Evolutionary conservation across 140 eudicot species (phyloP).

Genomic region (Stevia rebaudiana): DNA sequence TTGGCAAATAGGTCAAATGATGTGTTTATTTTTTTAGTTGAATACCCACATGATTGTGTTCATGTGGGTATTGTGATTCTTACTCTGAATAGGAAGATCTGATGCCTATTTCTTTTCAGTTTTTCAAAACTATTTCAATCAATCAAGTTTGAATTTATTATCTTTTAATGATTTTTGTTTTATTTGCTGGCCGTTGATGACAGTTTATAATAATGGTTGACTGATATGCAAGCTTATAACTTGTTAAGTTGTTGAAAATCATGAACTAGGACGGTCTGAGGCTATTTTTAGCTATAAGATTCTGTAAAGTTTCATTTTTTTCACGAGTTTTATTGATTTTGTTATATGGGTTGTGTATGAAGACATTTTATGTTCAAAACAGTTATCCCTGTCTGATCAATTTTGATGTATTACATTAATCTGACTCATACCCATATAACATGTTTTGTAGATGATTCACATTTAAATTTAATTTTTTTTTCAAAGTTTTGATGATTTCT

Average conservation of each 20-base stretch:
- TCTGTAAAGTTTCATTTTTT: not conserved
- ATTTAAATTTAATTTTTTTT: too few relatives aligned
- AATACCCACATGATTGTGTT: conserved; percentile 28
- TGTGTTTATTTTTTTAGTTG: conserved; percentile 37
- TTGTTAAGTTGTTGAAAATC: conserved; percentile 38
- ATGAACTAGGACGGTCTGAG: conserved; percentile 81
- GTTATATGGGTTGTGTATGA: conserved; percentile 3
- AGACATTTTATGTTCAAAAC: not conserved
- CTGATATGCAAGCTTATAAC: conserved; percentile 28
- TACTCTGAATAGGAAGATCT: conserved; percentile 67
- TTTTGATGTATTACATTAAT: conserved; percentile 18
- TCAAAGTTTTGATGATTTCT: too few relatives aligned
- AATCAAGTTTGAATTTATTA: not conserved
- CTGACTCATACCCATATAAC: conserved; percentile 29
- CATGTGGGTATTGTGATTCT: conserved; percentile 36
- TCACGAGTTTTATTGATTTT: not conserved
- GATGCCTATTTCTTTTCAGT: conserved; percentile 29
- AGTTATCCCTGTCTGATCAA: conserved; percentile 29
- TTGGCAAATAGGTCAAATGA: conserved; percentile 34
- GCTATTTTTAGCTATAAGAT: not conserved
- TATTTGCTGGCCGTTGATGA: conserved; percentile 44
- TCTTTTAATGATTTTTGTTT: not conserved
- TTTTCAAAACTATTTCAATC: not conserved
- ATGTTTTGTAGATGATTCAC: not conserved
- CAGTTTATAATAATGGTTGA: conserved; percentile 19